These are phyloP conservation scores for Plasmodium vivax DNA, from an alignment of 169 alveolate species.

Conservation along the genomic window DNA sequence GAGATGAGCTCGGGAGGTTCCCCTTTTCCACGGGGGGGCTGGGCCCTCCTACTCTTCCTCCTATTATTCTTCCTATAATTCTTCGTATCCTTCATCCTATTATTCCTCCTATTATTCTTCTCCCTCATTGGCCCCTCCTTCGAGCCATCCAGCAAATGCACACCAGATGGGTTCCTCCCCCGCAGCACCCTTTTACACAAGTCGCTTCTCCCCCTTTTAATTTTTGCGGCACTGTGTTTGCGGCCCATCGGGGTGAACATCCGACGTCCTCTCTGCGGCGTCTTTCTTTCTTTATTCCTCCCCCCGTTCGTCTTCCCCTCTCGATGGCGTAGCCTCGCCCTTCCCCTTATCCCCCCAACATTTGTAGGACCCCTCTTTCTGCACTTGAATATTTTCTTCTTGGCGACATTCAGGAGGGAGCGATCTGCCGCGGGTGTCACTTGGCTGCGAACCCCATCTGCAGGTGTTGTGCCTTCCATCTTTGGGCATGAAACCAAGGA, in stretches of 20 bases:
- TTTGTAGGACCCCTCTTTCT: neutral
- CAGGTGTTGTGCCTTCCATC: neutral
- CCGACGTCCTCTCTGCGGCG: neutral
- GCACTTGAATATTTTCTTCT: neutral
- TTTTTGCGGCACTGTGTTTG: neutral
- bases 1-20: neutral
- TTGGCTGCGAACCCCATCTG: neutral
- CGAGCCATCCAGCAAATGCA: neutral
- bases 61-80: neutral
- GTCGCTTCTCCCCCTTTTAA: neutral
- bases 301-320: neutral
- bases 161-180: neutral
- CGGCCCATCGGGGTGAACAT: neutral
- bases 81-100: neutral
- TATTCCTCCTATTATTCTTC: neutral
- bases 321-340: neutral
- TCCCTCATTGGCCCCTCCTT: neutral
- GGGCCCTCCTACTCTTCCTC: neutral
- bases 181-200: neutral
- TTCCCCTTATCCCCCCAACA: neutral
- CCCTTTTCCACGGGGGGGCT: neutral
- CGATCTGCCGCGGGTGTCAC: neutral
- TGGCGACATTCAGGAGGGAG: neutral
- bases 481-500: neutral
- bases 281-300: neutral